Conservation (phyloP, 2,329 filamentous ascomycete species). For the Phoma sp. region DNA sequence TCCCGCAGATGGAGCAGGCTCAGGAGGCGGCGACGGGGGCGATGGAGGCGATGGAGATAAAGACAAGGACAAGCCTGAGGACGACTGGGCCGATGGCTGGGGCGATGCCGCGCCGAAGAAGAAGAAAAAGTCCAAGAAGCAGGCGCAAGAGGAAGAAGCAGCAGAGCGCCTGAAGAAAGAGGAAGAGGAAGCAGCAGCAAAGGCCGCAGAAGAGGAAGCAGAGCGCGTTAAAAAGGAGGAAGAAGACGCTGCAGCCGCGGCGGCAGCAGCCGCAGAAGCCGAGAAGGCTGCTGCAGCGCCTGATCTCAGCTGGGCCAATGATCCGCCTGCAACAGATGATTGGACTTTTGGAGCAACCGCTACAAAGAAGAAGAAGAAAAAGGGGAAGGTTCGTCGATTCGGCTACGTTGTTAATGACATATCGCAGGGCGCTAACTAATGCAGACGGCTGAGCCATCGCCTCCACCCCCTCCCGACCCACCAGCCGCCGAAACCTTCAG, state of each 20-base stretch:
- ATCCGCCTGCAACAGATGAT: constrained; percentile 39
- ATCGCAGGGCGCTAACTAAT: constrained; percentile 34
- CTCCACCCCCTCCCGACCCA: constrained; percentile 41
- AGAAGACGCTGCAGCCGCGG: constrained; percentile 32
- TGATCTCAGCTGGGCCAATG: constrained; percentile 34
- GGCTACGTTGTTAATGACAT: constrained; percentile 44
- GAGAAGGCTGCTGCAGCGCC: constrained; percentile 37
- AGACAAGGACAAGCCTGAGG: constrained; percentile 40
- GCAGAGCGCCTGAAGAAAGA: constrained; percentile 47
- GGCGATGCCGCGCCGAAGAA: constrained; percentile 45
- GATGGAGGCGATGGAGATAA: constrained; percentile 46
- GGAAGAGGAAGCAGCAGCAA: constrained; percentile 45
- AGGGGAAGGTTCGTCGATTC: constrained; percentile 49
- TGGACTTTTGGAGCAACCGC: constrained; percentile 34
- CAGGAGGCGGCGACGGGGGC: constrained; percentile 43
- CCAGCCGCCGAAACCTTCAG: constrained; percentile 52
- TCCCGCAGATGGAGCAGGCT: constrained; percentile 46
- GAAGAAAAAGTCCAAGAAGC: constrained; percentile 50
- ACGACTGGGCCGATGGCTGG: constrained; percentile 41
- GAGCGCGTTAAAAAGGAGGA: constrained; percentile 20
- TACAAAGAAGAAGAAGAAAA: constrained; percentile 51
- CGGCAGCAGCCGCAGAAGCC: constrained; percentile 30
- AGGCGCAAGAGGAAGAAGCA: constrained; percentile 44
- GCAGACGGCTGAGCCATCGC: constrained; percentile 34
- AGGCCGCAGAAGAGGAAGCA: constrained; percentile 46